Percentiles rank a stretch among this genome's conserved stretches.
These are phyloP conservation scores for Periconia sp. DNA, from an alignment of 2,329 filamentous ascomycete species.

Conservation along the genomic window DNA sequence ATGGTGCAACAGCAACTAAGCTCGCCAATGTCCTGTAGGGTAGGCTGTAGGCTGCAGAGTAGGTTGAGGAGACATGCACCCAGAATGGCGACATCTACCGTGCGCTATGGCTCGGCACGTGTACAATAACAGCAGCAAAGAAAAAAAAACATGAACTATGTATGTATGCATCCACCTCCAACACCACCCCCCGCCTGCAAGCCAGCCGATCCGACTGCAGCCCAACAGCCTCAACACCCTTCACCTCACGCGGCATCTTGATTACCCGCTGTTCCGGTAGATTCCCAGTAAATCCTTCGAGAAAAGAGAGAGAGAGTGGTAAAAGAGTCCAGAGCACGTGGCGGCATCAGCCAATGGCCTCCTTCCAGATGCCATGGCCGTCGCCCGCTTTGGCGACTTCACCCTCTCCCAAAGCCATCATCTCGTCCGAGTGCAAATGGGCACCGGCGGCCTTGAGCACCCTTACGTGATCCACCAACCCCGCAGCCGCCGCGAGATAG, in stretches of 20 bases:
- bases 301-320: too few relatives aligned
- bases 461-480: conserved; percentile 56
- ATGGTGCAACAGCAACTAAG: too few relatives aligned
- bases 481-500: conserved; percentile 61
- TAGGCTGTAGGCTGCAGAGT: neutral
- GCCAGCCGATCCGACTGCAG: conserved; percentile 11
- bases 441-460: conserved; percentile 59
- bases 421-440: conserved; percentile 61
- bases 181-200: neutral
- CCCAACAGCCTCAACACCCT: conserved; percentile 11
- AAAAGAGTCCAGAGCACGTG: conserved; percentile 2
- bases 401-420: conserved; percentile 49
- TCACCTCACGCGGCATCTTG: conserved; percentile 17
- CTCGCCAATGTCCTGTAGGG: too few relatives aligned
- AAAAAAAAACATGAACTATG: neutral
- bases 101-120: conserved; percentile 19
- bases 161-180: neutral
- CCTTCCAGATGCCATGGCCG: conserved; percentile 36
- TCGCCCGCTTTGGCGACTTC: conserved; percentile 42
- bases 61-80: conserved; percentile 16
- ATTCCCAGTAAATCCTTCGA: neutral
- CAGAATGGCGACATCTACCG: conserved; percentile 30
- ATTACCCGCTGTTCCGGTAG: conserved; percentile 28
- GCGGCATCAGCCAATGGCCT: conserved; percentile 33
- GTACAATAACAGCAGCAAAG: conserved; percentile 4